Conservation (phyloP, 2,329 filamentous ascomycete genomes). For the Pseudogymnoascus sp. region DNA sequence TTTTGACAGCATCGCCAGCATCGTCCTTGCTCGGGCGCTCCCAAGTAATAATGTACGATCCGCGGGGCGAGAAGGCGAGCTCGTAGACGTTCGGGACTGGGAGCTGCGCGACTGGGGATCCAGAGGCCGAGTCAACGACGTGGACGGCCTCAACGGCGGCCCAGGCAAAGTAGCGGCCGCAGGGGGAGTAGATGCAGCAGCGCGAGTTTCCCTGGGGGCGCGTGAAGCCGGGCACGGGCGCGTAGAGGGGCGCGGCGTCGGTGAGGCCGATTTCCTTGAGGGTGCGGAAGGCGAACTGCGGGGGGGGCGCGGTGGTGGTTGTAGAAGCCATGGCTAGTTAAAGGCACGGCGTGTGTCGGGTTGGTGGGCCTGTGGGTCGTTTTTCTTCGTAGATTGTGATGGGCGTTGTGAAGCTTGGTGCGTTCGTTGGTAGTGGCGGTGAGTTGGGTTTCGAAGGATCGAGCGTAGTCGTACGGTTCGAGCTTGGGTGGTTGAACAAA, state of each 20-base stretch:
- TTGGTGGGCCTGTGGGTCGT: background rate
- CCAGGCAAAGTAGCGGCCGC: constrained; percentile 94
- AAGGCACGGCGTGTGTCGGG: constrained; percentile 52
- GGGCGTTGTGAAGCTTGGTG: background rate
- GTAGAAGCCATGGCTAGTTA: constrained; percentile 80
- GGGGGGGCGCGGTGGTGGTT: constrained; percentile 38
- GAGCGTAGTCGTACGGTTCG: background rate
- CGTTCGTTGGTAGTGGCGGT: background rate
- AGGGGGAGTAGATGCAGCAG: constrained; percentile 91
- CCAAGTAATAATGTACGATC: constrained; percentile 93
- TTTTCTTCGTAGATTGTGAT: constrained; percentile 6
- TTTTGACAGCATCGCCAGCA: constrained; percentile 86
- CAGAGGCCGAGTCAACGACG: constrained; percentile 73
- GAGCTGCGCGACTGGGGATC: constrained; percentile 65
- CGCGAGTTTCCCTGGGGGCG: constrained; percentile 90
- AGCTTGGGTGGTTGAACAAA: background rate
- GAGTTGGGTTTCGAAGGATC: background rate
- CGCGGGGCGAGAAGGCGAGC: constrained; percentile 84
- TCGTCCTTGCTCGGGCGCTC: constrained; percentile 90
- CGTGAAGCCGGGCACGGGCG: constrained; percentile 70
- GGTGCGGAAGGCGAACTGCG: constrained; percentile 96
- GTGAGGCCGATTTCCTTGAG: constrained; percentile 92
- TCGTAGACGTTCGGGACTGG: constrained; percentile 83
- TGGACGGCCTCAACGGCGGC: constrained; percentile 79
- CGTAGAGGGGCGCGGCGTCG: constrained; percentile 84